These are phyloP conservation scores for Setomelanomma holmii DNA, from an alignment of 2,329 filamentous ascomycete species.

Conservation along the genomic window DNA sequence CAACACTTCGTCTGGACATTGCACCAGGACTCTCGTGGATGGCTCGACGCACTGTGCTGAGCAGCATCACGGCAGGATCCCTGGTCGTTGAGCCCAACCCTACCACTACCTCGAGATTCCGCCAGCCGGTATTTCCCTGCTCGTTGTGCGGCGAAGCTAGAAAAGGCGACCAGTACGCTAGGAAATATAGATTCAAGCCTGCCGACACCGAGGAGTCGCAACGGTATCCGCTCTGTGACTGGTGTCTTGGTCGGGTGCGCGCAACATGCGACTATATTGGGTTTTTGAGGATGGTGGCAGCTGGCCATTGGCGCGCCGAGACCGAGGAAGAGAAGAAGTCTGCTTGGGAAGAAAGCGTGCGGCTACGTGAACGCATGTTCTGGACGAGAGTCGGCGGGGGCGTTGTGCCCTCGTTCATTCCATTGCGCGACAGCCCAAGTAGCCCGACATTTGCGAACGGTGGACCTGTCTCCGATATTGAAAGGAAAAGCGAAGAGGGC, in stretches of 20 bases:
- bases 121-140: constrained; percentile 71
- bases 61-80: constrained; percentile 81
- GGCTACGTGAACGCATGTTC: constrained; percentile 92
- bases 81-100: constrained; percentile 83
- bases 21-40: constrained; percentile 95
- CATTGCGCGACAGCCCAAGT: constrained; percentile 39
- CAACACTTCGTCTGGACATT: constrained; percentile 85
- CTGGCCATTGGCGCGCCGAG: constrained; percentile 88
- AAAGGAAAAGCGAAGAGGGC: constrained; percentile 41
- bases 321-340: constrained; percentile 83
- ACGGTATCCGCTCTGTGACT: constrained; percentile 86
- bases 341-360: constrained; percentile 94
- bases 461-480: constrained; percentile 16
- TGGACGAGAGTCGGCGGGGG: constrained; percentile 94
- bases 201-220: constrained; percentile 87
- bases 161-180: constrained; percentile 72
- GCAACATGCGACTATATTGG: constrained; percentile 92
- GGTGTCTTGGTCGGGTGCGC: constrained; percentile 83
- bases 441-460: constrained; percentile 40
- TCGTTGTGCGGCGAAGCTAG: constrained; percentile 87
- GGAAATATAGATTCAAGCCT: constrained; percentile 87
- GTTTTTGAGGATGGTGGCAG: constrained; percentile 88
- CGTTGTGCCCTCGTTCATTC: constrained; percentile 72
- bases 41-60: constrained; percentile 82
- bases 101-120: constrained; percentile 57